Base-by-base conservation (phyloP, 1,139 yeast species). In the Nadsonia starkeyi-henricii region DNA sequence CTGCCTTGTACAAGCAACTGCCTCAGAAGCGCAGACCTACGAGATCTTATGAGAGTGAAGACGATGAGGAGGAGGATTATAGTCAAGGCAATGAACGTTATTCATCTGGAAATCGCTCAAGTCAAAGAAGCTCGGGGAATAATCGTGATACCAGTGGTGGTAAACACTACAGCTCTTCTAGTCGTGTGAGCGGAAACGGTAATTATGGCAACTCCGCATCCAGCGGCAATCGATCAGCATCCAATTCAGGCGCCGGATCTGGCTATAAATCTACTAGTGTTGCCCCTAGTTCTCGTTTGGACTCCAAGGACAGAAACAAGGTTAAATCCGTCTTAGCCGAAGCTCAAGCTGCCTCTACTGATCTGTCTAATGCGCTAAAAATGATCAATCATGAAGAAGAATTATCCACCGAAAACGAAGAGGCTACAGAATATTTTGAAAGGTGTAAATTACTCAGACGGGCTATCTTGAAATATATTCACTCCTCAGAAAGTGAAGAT, bases 401-500 rank as follows among this genome's bases (percentile, higher is more conserved):
- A 50, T 66, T 75, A 3, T 81, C 95, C 1, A 68, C 78, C 47
- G 86, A 84, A 48, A 77, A 82, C 57, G 69, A 69, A 20, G 74
- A 73, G 49, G 78, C 84, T 2, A 71, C 76, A 7, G 68, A 68
- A 30, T 75, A 77, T 49, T 89, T 88, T 62, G 80, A 83, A 49
- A 74, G 79, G 60, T 86, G 95, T 58, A 77, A 93, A 55, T 70
- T 76, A 19, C 74, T 84, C 50, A 77, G 98, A 62, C 74, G 95
- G 53, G 79, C 77, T 56, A 79, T 91, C 18, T 70, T 91, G 56
- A 71, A 86, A 55, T 88, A 88, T 62, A 71, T 91, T 54, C 97
- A 91, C 64, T 73, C 78, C 51, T 85, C 86, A 42, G 83, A 83
- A 43, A 72, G 73, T 43, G 96, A 88, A 55, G 95, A 85, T 60